Percentiles rank a stretch among this genome's conserved stretches.
phyloP scores from a whole-genome alignment of 495 filamentous ascomycete species.

The Jackrogersella minutella region DNA sequence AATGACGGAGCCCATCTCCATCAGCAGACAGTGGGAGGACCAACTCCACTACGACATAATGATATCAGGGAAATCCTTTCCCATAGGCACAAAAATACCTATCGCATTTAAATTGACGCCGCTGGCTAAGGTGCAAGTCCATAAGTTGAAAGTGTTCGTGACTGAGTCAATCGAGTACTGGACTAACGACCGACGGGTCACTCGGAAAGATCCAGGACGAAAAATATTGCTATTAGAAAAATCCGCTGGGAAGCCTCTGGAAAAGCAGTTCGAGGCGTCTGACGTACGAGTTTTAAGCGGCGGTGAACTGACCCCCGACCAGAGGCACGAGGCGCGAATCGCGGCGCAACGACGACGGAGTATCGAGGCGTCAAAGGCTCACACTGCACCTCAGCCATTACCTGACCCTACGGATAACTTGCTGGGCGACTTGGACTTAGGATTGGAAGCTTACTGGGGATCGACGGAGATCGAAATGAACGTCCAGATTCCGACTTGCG shows the following conservation, averaged over 20 bases:
- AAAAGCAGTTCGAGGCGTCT: slow-evolving; percentile 80
- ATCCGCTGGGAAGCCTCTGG: slow-evolving; percentile 78
- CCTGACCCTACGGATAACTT: slow-evolving; percentile 70
- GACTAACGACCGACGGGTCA: slow-evolving; percentile 85
- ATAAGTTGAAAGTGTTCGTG: slow-evolving; percentile 93
- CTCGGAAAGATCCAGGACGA: slow-evolving; percentile 81
- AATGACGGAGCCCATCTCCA: slow-evolving; percentile 94
- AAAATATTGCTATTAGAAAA: slow-evolving; percentile 94
- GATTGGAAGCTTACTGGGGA: slow-evolving; percentile 71
- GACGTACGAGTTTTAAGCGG: slow-evolving; percentile 81
- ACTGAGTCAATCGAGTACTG: slow-evolving; percentile 96
- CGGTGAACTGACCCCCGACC: slow-evolving; percentile 67
- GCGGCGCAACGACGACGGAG: slow-evolving; percentile 51
- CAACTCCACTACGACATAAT: slow-evolving; percentile 99
- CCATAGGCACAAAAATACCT: slow-evolving; percentile 88
- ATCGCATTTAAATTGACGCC: slow-evolving; percentile 98
- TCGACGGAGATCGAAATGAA: slow-evolving; percentile 98
- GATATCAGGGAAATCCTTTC: slow-evolving; percentile 98
- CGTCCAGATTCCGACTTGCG: slow-evolving; percentile 92
- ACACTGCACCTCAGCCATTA: slow-evolving; percentile 48
- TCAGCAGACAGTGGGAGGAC: slow-evolving; percentile 96
- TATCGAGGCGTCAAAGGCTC: slow-evolving; percentile 47
- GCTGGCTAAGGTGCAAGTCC: slow-evolving; percentile 93
- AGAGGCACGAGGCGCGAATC: slow-evolving; percentile 53
- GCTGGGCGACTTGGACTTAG: slow-evolving; percentile 77